Evolutionary conservation across 495 filamentous ascomycete species (phyloP).

Genomic region (Lasiosphaeria miniovina): DNA sequence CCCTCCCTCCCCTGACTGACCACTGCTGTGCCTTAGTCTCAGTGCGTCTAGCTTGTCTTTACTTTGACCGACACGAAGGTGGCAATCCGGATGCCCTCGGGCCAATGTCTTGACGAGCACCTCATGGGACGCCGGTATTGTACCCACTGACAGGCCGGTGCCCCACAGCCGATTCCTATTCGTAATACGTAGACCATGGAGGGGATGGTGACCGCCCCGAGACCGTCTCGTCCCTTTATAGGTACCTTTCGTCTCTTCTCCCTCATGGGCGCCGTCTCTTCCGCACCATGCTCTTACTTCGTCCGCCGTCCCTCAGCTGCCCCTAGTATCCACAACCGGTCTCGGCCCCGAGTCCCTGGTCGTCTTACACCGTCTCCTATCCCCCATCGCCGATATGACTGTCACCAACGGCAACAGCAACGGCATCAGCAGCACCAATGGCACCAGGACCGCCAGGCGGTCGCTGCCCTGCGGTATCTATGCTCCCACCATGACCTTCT

Average conservation of each 20-base stretch:
- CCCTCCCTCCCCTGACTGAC: not conserved
- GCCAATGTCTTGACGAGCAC: constrained; percentile 39
- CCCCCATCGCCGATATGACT: constrained; percentile 29
- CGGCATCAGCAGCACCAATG: constrained; percentile 26
- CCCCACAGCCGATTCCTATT: constrained; percentile 21
- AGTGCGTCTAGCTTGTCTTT: not conserved
- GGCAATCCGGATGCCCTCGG: constrained; percentile 20
- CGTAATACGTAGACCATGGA: constrained; percentile 38
- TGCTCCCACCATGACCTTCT: constrained; percentile 88
- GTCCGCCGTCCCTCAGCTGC: not conserved
- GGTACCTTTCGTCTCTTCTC: constrained; percentile 24
- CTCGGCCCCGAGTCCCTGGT: not conserved
- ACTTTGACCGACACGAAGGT: not conserved
- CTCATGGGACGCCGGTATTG: constrained; percentile 5
- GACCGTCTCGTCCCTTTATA: constrained; percentile 26
- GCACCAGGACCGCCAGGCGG: constrained; percentile 45
- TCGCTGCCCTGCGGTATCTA: constrained; percentile 83
- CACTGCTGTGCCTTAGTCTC: constrained; percentile 5
- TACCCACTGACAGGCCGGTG: constrained; percentile 7
- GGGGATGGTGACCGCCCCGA: constrained; percentile 12
- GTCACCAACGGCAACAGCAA: constrained; percentile 35
- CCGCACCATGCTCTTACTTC: constrained; percentile 10
- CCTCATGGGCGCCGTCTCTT: constrained; percentile 16
- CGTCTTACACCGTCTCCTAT: not conserved
- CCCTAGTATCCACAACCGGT: not conserved